Base-by-base conservation (phyloP, 2,329 filamentous ascomycete species). In the Xylaria sp. region DNA sequence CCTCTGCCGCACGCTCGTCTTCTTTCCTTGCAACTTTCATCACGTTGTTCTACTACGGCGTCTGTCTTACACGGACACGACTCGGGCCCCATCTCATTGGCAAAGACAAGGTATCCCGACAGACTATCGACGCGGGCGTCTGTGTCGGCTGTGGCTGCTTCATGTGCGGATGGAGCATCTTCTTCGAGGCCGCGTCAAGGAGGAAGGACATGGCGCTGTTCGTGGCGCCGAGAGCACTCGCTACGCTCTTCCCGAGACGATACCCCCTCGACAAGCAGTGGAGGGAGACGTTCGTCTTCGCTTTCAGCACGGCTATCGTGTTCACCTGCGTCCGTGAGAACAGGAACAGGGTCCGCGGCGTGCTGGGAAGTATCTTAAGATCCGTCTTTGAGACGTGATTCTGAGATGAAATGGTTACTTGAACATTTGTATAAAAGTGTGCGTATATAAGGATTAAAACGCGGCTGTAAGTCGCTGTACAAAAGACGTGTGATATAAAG, bases 111-210 rank as follows among this genome's bases (percentile, higher is more conserved):
- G 72, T 77, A 1, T 76, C 81, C 27, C 80, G 85, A 30, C 86
- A 88, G 75, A 78, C 75, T 59, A 86, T 90, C 67, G 88, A 91
- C 67, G 79, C 83, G 5, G 90, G 90, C 2, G 76, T 93, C 9
- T 94, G 92, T 74, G 88, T 97, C 9, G 88, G 88, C 7, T 81
- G 85, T 0, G 93, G 93, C 6, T 95, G 93, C 78, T 79, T 89
- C 62, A 81, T 93, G 50, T 97, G 93, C 76, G 93, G 93, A 2
- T 93, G 91, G 90, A 94, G 92, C 79, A 89, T 96, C 54, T 82
- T 97, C 54, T 80, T 93, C 42, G 93, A 97, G 80, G 83, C 87
- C 78, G 75, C 85, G 4, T 83, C 84, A 54, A 86, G 92, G 70
- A 84, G 91, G 65, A 90, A 91, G 75, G 93, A 97, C 76, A 86